Base-by-base conservation (phyloP, 2,329 filamentous ascomycete species). In the Sarocladium oryzae region DNA sequence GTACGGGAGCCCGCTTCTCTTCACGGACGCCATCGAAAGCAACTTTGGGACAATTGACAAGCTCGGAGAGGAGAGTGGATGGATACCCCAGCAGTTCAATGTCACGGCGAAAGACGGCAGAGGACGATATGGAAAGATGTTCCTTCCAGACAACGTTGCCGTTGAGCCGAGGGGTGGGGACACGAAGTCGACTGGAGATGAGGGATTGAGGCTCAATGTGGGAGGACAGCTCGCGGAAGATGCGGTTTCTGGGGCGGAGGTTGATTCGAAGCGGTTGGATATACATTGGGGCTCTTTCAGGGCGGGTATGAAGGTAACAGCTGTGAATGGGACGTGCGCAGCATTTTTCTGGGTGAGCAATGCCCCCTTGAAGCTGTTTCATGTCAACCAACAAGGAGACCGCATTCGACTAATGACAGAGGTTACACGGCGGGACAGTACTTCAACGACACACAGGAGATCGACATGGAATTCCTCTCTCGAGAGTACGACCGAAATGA, bases 381-480 rank as follows among this genome's bases (percentile, higher is more conserved):
- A n/a, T n/a, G n/a, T n/a, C n/a, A n/a, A n/a, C n/a, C n/a, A n/a
- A n/a, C n/a, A n/a, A n/a, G n/a, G n/a, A n/a, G n/a, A n/a, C n/a
- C n/a, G n/a, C n/a, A n/a, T n/a, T n/a, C n/a, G n/a, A n/a, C n/a
- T 23, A 23, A 8, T 33, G 23, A 61, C 41, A 50, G n/a, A n/a
- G n/a, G n/a, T n/a, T n/a, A n/a, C n/a, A n/a, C n/a, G n/a, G n/a
- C n/a, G n/a, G 46, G 30, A 35, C 55, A 88, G 85, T 90, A 88
- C 65, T 81, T 80, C 68, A 88, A 89, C 64, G 82, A 91, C 65
- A 86, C 84, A 1, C 83, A 88, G 61, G 87, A 91, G 60, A 89
- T 91, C 58, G 87, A 91, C 63, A 82, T 91, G 68, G 88, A 92
- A 57, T 88, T 90, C 61, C 75, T 91, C 2, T 88, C 86, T 2